phyloP scores from a whole-genome alignment of 1,139 yeast genomes.

The Kluyveromyces marxianus region DNA sequence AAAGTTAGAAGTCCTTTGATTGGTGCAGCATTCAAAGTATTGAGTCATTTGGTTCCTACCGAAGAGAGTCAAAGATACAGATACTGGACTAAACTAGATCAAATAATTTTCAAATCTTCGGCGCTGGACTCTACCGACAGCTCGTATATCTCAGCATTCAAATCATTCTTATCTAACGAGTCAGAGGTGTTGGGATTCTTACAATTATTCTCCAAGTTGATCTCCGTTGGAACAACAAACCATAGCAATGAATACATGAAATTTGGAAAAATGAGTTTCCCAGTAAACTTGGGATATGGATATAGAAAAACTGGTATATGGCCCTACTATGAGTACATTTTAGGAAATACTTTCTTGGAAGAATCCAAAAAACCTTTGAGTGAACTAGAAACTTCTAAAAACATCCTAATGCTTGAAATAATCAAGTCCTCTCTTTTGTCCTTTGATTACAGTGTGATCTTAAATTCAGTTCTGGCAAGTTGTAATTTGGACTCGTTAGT shows the following conservation, averaged over 20 bases:
- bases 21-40: constrained; percentile 45
- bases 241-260: constrained; percentile 22
- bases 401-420: constrained; percentile 45
- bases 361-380: constrained; percentile 24
- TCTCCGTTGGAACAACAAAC: constrained; percentile 36
- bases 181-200: constrained; percentile 59
- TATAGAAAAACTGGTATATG: constrained; percentile 65
- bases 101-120: constrained; percentile 52
- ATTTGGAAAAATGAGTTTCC: constrained; percentile 46
- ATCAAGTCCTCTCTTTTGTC: constrained; percentile 47
- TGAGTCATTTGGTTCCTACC: constrained; percentile 49
- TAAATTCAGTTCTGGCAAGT: constrained; percentile 43
- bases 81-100: constrained; percentile 67
- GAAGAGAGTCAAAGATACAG: constrained; percentile 37
- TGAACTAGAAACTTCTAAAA: constrained; percentile 42
- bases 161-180: constrained; percentile 32
- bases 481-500: constrained; percentile 47
- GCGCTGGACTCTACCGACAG: constrained; percentile 13
- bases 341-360: constrained; percentile 56
- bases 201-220: constrained; percentile 32
- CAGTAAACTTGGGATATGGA: constrained; percentile 53
- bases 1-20: constrained; percentile 44
- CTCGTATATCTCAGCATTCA: constrained; percentile 22
- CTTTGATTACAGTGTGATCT: constrained; percentile 56
- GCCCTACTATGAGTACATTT: constrained; percentile 71